phyloP scores from a whole-genome alignment of 139 green algal genomes.

The Tetradesmus lagerheimii region DNA sequence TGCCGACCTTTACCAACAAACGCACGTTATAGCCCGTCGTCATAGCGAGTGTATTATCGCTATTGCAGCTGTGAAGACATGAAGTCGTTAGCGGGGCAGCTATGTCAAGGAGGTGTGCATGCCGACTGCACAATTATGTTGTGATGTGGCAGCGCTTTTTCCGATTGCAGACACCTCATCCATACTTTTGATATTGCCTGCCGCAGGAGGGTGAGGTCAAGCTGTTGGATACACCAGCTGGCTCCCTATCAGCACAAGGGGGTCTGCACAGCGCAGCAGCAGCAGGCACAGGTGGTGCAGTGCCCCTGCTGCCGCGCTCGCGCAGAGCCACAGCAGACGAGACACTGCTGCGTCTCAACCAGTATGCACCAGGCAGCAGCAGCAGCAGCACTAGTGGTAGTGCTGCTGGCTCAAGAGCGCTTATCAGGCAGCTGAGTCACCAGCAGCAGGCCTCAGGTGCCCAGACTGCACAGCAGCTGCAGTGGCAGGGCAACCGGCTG shows the following conservation, averaged over 20 bases:
- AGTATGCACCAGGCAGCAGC: not conserved
- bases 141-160: no score
- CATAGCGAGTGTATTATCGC: no score
- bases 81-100: not conserved
- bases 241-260: not conserved
- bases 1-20: no score
- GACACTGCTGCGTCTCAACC: not conserved
- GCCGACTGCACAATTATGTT: no score
- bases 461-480: not conserved
- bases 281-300: not conserved
- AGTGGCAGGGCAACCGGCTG: not conserved
- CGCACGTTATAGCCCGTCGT: no score
- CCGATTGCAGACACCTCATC: no score
- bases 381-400: not conserved
- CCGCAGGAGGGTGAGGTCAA: slow-evolving; percentile 39
- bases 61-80: not conserved
- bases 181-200: no score
- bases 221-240: slow-evolving; percentile 18
- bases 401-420: slow-evolving; percentile 1
- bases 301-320: not conserved
- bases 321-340: slow-evolving; percentile 21
- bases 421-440: slow-evolving; percentile 9
- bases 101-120: not conserved
- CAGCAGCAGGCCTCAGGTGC: not conserved
- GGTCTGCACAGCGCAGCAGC: not conserved